Conservation (phyloP, 352 stramenopile genomes). For the Globisporangium okanoganense region DNA sequence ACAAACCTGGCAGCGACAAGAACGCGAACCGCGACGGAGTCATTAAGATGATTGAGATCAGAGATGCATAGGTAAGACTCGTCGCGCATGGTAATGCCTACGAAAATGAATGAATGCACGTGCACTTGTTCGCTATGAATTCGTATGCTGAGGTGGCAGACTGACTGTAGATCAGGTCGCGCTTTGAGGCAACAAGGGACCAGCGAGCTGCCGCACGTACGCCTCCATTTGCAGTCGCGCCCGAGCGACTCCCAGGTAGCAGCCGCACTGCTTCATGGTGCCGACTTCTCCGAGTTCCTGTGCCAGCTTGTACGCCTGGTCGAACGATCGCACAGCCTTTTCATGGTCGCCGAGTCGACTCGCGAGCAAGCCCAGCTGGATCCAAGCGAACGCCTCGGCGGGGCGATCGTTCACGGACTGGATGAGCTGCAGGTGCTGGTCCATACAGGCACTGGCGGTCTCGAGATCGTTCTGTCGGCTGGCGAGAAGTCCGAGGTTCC, state of each 20-base stretch:
- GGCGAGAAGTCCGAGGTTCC: slow-evolving; percentile 83
- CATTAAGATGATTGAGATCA: slow-evolving; percentile 83
- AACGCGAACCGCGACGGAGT: slow-evolving; percentile 78
- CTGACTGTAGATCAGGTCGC: slow-evolving; percentile 9
- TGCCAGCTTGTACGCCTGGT: slow-evolving; percentile 74
- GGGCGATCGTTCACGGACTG: slow-evolving; percentile 77
- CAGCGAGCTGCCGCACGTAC: slow-evolving; percentile 48
- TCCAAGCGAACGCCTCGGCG: slow-evolving; percentile 82
- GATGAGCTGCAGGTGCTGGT: slow-evolving; percentile 88
- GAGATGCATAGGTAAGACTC: slow-evolving; percentile 22
- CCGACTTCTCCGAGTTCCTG: slow-evolving; percentile 60
- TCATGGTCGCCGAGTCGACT: slow-evolving; percentile 52
- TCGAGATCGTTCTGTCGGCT: slow-evolving; percentile 79
- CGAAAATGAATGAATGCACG: slow-evolving; percentile 3
- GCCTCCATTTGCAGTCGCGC: slow-evolving; percentile 61
- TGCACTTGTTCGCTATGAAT: neutral
- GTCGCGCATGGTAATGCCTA: neutral
- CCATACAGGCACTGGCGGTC: slow-evolving; percentile 80
- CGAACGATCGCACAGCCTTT: slow-evolving; percentile 67
- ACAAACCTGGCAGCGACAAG: slow-evolving; percentile 72
- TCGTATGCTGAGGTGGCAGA: neutral
- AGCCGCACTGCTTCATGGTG: slow-evolving; percentile 77
- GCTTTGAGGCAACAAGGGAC: slow-evolving; percentile 10
- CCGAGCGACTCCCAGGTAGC: slow-evolving; percentile 73
- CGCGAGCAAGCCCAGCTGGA: slow-evolving; percentile 78